Percentiles rank a stretch among this genome's conserved stretches.
phyloP scores from a whole-genome alignment of 148 eudicot species.

The Silene conica region DNA sequence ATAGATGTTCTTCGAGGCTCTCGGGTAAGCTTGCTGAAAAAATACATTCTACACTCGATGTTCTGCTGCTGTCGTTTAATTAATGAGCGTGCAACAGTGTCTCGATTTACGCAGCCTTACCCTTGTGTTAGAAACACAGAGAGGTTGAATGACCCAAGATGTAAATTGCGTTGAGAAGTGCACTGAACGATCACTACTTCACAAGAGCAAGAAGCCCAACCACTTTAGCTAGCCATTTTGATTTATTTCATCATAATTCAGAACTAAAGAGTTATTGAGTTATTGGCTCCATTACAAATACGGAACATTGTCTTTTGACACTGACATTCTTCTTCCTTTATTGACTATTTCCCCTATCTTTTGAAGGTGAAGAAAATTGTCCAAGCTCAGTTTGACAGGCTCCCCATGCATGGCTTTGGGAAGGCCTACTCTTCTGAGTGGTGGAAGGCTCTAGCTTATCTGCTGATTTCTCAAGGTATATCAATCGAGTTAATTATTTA shows the following conservation, averaged over 20 bases:
- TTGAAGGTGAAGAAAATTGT: conserved; percentile 59
- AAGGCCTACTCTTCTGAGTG: conserved; percentile 69
- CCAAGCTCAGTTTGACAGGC: conserved; percentile 59
- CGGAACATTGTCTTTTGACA: too few species aligned
- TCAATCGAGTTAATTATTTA: conserved; percentile 1
- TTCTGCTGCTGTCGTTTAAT: neutral
- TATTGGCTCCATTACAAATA: too few species aligned
- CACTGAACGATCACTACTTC: too few species aligned
- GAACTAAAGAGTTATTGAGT: too few species aligned
- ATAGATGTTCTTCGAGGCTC: conserved; percentile 86
- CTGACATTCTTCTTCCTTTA: conserved; percentile 3
- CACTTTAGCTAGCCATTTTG: too few species aligned
- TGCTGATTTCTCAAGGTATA: conserved; percentile 58
- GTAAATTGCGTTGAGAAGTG: too few species aligned
- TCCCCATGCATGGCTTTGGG: conserved; percentile 84
- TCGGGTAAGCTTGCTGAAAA: conserved; percentile 47
- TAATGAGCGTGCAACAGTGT: too few species aligned
- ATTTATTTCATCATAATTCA: too few species aligned
- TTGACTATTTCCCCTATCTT: neutral
- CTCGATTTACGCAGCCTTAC: too few species aligned
- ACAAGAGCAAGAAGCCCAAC: too few species aligned
- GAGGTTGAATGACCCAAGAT: too few species aligned
- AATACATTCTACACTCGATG: neutral
- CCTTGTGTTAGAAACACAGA: too few species aligned
- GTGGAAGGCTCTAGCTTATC: conserved; percentile 75